Base-by-base conservation (phyloP, 1,139 yeast species). In the Suhomyces panamericanus region DNA sequence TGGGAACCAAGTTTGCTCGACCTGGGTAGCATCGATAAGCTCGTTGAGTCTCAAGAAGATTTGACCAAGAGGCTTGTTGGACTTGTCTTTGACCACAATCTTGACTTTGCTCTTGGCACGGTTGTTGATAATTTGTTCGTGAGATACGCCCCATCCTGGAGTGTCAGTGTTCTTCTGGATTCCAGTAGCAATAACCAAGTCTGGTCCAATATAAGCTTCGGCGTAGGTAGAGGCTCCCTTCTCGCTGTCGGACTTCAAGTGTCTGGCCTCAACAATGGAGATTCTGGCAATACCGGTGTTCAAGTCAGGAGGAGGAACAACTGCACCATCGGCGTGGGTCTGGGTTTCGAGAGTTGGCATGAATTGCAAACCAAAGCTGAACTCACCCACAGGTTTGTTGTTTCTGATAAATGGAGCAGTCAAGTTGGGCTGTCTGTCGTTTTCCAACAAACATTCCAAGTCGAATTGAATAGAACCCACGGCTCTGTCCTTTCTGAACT, bases 261-360 rank as follows among this genome's bases (percentile, higher is more conserved):
- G 70, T 64, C 83, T 74, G 20, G 80, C 83, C 50, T 75, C 80
- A n/a, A 62, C 55, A 39, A 81, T 60, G 46, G 70, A 74, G 47
- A 86, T 64, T 58, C 84, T 78, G 24, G 86, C 82, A 57, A 93
- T 85, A 75, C 99, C 99, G 15, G 97, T 88, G 66, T 89, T 90
- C 64, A 89, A 80, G 55, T 90, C 96, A 42, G 96, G 96, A 38
- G 96, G 90, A 39, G 96, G 91, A 54, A 81, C 85, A 41, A 78
- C 73, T 9, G 95, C 86, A 44, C 97, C 98, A 66, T 89, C 96
- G 3, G 88, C 90, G 55, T 84, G 78, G 53, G 76, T 77, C 45
- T 80, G 77, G 30, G 95, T 85, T 62, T 85, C 89, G 52, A 90
- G 69, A 16, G 93, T 85, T 39, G 95, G 95, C 76, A 83, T 82